Evolutionary conservation across 495 filamentous ascomycete species (phyloP).

Genomic region (Sporormia fimetaria): DNA sequence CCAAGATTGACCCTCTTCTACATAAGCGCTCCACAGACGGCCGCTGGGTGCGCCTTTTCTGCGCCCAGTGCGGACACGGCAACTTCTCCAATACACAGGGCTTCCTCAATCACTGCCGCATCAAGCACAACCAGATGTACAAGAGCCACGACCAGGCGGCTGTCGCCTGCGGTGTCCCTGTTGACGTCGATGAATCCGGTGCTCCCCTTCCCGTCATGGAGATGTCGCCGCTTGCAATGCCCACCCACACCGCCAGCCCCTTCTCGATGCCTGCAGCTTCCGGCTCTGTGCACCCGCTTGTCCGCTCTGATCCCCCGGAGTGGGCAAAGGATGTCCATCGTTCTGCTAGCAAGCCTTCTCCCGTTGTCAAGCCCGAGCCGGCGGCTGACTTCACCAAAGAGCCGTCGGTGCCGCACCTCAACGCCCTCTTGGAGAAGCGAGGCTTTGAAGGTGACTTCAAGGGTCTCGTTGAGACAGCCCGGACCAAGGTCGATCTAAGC

Average conservation of each 20-base stretch:
- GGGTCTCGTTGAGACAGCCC: slow-evolving; percentile 18
- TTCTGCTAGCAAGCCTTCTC: slow-evolving; percentile 12
- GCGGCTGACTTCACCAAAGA: slow-evolving; percentile 44
- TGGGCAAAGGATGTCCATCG: slow-evolving; percentile 21
- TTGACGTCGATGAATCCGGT: slow-evolving; percentile 42
- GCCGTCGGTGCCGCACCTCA: slow-evolving; percentile 63
- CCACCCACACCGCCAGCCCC: slow-evolving; percentile 13
- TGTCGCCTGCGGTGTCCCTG: slow-evolving; percentile 69
- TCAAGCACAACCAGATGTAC: slow-evolving; percentile 81
- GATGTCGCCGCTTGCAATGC: slow-evolving; percentile 10
- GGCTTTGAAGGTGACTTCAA: slow-evolving; percentile 39
- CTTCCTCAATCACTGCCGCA: slow-evolving; percentile 97
- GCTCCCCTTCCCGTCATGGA: slow-evolving; percentile 12
- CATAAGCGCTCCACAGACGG: slow-evolving; percentile 51
- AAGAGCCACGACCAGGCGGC: slow-evolving; percentile 92
- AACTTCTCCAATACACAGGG: slow-evolving; percentile 93
- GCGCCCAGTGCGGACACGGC: slow-evolving; percentile 73
- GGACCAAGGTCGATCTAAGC: slow-evolving; percentile 15
- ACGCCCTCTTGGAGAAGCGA: slow-evolving; percentile 52
- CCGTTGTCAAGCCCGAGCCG: background rate
- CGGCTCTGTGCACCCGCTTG: slow-evolving; percentile 21
- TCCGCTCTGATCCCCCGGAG: slow-evolving; percentile 14
- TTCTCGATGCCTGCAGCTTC: slow-evolving; percentile 12
- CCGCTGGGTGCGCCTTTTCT: slow-evolving; percentile 65
- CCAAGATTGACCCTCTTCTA: slow-evolving; percentile 47